phyloP scores from a whole-genome alignment of 1,139 yeast species.

The Taphrina flavorubra region DNA sequence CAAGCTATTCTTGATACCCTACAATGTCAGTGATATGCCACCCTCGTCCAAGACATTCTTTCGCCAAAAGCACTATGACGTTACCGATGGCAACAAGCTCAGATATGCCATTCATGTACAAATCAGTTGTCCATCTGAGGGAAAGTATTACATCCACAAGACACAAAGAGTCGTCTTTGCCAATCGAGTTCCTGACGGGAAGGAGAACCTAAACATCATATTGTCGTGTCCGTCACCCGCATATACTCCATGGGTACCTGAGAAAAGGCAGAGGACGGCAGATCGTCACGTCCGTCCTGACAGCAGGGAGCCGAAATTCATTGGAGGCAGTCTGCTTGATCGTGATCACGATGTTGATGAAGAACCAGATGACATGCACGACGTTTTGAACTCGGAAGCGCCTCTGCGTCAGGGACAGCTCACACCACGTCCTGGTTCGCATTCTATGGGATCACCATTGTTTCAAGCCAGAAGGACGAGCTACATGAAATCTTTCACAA shows the following conservation, averaged over 20 bases:
- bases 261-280: conserved; percentile 19
- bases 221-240: conserved; percentile 27
- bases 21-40: conserved; percentile 52
- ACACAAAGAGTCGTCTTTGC: conserved; percentile 54
- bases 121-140: conserved; percentile 50
- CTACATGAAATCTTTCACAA: conserved; percentile 5
- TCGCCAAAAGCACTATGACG: conserved; percentile 50
- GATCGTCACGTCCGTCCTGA: conserved; percentile 33
- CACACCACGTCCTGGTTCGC: conserved; percentile 6
- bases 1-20: conserved; percentile 54
- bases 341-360: conserved; percentile 21
- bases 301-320: conserved; percentile 30
- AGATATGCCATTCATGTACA: conserved; percentile 52
- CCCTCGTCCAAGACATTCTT: conserved; percentile 51
- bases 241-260: conserved; percentile 40
- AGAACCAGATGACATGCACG: neutral
- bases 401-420: conserved; percentile 1
- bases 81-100: conserved; percentile 42
- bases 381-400: neutral
- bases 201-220: conserved; percentile 33
- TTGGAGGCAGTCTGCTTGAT: conserved; percentile 37
- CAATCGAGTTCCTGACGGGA: conserved; percentile 48
- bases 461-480: conserved; percentile 22
- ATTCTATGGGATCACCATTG: conserved; percentile 3
- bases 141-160: conserved; percentile 53